Evolutionary conservation across 2,329 filamentous ascomycete species (phyloP).

Genomic region (Aureobasidium lini): DNA sequence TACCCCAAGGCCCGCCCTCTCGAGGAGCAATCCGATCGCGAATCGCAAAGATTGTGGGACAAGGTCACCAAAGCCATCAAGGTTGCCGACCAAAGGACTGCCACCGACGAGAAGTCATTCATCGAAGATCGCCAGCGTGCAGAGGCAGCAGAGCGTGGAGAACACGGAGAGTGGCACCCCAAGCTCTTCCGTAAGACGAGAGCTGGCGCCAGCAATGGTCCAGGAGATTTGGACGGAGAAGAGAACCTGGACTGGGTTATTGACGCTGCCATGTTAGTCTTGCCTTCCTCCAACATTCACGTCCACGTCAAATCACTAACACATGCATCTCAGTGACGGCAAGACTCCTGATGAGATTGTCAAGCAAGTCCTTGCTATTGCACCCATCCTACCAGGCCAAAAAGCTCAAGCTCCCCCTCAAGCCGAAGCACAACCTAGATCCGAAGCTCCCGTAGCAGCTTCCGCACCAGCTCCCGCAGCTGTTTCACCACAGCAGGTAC

Average conservation of each 20-base stretch:
- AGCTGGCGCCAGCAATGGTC: constrained; percentile 52
- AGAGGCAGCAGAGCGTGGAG: constrained; percentile 71
- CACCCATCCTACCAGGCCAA: constrained; percentile 77
- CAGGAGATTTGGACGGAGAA: constrained; percentile 63
- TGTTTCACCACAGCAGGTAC: neutral
- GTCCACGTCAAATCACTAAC: constrained; percentile 12
- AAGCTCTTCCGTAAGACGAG: constrained; percentile 72
- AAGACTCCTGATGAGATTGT: constrained; percentile 56
- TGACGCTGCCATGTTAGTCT: constrained; percentile 68
- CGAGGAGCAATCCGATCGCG: constrained; percentile 78
- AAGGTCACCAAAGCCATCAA: constrained; percentile 75
- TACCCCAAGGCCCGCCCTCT: constrained; percentile 67
- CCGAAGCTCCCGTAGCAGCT: constrained; percentile 31
- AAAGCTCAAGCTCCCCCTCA: constrained; percentile 39
- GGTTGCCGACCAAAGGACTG: constrained; percentile 75
- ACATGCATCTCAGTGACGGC: constrained; percentile 45
- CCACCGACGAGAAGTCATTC: constrained; percentile 92
- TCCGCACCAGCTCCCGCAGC: constrained; percentile 26
- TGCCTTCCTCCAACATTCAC: neutral
- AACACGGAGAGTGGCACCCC: constrained; percentile 82
- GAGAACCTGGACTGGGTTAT: constrained; percentile 95
- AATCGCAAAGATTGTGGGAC: constrained; percentile 83
- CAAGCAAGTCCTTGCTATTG: constrained; percentile 79
- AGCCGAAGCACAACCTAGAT: constrained; percentile 3
- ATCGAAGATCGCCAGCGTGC: constrained; percentile 89